phyloP scores from a whole-genome alignment of 306 rosid species.

The Gleditsia sinensis region DNA sequence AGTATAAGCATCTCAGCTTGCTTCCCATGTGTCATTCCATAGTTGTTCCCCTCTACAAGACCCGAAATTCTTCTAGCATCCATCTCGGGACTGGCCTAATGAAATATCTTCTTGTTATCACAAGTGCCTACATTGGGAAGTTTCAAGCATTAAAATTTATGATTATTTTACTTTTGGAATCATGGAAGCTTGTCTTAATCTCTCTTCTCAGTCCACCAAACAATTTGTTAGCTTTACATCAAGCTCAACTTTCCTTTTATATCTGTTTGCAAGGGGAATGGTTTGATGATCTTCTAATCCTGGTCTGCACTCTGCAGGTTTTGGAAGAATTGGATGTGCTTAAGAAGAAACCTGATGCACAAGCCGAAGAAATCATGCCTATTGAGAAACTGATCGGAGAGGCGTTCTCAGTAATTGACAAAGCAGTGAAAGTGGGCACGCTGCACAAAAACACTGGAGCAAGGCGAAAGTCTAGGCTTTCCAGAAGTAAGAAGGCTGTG shows the following conservation, averaged over 20 bases:
- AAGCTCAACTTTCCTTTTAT: not conserved
- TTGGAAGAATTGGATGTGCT: slow-evolving; percentile 82
- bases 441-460: slow-evolving; percentile 93
- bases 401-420: slow-evolving; percentile 89
- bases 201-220: not conserved
- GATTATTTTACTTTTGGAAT: not conserved
- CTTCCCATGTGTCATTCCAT: not conserved
- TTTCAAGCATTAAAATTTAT: not conserved
- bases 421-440: slow-evolving; percentile 90
- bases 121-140: not conserved
- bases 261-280: not conserved
- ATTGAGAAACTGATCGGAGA: slow-evolving; percentile 92
- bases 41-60: not conserved
- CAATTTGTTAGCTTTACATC: not conserved
- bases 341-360: slow-evolving; percentile 77
- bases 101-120: slow-evolving; percentile 1
- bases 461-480: slow-evolving; percentile 85
- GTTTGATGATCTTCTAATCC: slow-evolving; percentile 13
- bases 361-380: slow-evolving; percentile 68
- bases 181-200: slow-evolving; percentile 2
- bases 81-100: not conserved
- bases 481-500: slow-evolving; percentile 87
- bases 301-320: slow-evolving; percentile 62
- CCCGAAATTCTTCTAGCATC: slow-evolving; percentile 2
- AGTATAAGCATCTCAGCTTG: not conserved